phyloP scores from a whole-genome alignment of 1,139 yeast species.

The Protomyces gravidus region DNA sequence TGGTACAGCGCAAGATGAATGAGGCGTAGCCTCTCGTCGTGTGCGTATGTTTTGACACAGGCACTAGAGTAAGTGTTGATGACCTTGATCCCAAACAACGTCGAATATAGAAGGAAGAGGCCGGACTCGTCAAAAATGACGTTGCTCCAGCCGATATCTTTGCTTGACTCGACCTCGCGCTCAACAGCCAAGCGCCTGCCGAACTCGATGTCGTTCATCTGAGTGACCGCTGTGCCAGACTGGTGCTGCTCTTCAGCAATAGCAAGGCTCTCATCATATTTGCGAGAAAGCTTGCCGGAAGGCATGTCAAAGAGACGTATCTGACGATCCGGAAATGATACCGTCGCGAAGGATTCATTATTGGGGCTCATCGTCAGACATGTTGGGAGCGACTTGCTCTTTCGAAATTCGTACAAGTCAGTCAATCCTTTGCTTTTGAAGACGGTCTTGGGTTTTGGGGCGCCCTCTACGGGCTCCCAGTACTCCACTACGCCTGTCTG shows the following conservation, averaged over 20 bases:
- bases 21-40: constrained; percentile 41
- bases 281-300: constrained; percentile 43
- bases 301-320: constrained; percentile 42
- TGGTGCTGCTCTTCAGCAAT: constrained; percentile 38
- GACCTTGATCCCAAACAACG: constrained; percentile 43
- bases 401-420: constrained; percentile 45
- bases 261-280: constrained; percentile 41
- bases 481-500: constrained; percentile 47
- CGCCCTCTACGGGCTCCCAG: constrained; percentile 42
- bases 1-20: constrained; percentile 40
- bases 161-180: constrained; percentile 35
- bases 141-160: neutral
- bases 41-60: constrained; percentile 41
- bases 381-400: constrained; percentile 39
- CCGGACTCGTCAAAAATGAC: constrained; percentile 43
- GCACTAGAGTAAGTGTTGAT: constrained; percentile 41
- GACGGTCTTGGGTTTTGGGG: constrained; percentile 34
- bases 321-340: constrained; percentile 41
- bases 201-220: constrained; percentile 39
- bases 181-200: constrained; percentile 40
- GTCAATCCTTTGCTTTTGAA: constrained; percentile 48
- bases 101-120: constrained; percentile 42
- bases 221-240: constrained; percentile 36
- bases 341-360: constrained; percentile 38
- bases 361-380: constrained; percentile 39